These are phyloP conservation scores for Angomonas deanei DNA, from an alignment of 208 protist genomes.

Conservation along the genomic window DNA sequence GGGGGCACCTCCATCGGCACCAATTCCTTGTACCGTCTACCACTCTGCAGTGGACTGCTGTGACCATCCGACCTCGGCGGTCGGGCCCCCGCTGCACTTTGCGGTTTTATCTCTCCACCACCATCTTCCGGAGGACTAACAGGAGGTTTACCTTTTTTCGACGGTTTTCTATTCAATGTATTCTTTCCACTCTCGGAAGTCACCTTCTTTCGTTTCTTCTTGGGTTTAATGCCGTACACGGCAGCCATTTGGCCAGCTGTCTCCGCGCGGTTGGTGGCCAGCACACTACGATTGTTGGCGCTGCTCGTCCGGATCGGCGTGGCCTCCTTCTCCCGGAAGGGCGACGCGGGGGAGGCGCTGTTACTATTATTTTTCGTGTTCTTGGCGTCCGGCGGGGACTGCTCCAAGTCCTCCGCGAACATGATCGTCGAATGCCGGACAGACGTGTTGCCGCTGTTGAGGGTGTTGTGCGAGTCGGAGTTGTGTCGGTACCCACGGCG, in stretches of 20 bases:
- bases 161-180: too few relatives aligned
- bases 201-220: background rate
- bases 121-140: background rate
- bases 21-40: background rate
- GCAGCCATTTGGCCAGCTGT: background rate
- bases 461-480: too few relatives aligned
- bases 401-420: background rate
- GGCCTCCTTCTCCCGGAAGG: background rate
- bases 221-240: background rate
- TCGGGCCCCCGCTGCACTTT: background rate
- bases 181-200: background rate
- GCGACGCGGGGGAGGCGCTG: background rate
- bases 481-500: too few relatives aligned
- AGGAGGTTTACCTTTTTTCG: too few relatives aligned
- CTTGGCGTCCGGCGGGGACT: background rate
- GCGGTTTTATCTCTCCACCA: background rate
- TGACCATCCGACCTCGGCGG: background rate
- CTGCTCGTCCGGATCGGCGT: background rate
- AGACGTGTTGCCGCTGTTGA: background rate
- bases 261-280: background rate
- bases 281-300: background rate
- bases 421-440: background rate
- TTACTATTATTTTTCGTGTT: too few relatives aligned
- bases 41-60: background rate
- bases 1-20: background rate